These are phyloP conservation scores for Hyphodiscus hymeniophilus DNA, from an alignment of 495 filamentous ascomycete species.

Conservation along the genomic window DNA sequence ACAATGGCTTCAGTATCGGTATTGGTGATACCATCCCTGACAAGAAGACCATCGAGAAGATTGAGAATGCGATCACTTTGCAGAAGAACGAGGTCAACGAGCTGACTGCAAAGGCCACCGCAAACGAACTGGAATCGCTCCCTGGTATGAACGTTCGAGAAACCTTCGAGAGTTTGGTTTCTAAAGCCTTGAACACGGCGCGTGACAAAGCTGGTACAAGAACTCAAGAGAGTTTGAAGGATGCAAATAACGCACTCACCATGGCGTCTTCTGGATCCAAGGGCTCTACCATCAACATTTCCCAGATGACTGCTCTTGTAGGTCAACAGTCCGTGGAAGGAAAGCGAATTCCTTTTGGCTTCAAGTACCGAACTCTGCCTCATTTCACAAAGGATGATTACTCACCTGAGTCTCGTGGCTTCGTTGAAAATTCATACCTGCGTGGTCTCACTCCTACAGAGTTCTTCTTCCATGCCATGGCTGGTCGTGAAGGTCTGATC, in stretches of 20 bases:
- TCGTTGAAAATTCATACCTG: slow-evolving; percentile 98
- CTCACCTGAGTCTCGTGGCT: slow-evolving; percentile 90
- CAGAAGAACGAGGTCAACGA: slow-evolving; percentile 72
- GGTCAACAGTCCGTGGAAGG: slow-evolving; percentile 97
- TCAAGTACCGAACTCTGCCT: slow-evolving; percentile 94
- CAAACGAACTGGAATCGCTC: slow-evolving; percentile 75
- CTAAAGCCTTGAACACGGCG: slow-evolving; percentile 84
- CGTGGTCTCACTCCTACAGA: slow-evolving; percentile 91
- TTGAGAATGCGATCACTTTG: slow-evolving; percentile 66
- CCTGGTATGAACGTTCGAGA: slow-evolving; percentile 98
- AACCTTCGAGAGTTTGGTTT: slow-evolving; percentile 94
- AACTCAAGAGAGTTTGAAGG: slow-evolving; percentile 86
- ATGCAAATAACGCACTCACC: slow-evolving; percentile 87
- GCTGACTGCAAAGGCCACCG: slow-evolving; percentile 69
- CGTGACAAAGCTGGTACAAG: slow-evolving; percentile 93
- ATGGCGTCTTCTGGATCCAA: slow-evolving; percentile 97
- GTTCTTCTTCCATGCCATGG: slow-evolving; percentile 99
- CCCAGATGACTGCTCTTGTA: slow-evolving; percentile 96
- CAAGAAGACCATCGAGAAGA: slow-evolving; percentile 65
- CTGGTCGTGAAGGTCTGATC: slow-evolving; percentile 98
- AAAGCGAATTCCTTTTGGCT: slow-evolving; percentile 98
- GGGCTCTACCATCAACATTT: slow-evolving; percentile 97
- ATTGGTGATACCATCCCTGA: slow-evolving; percentile 98
- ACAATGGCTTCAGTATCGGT: slow-evolving; percentile 95
- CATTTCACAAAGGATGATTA: slow-evolving; percentile 99